Evolutionary conservation across 2,329 filamentous ascomycete genomes (phyloP), one percentile per base, ranked within the genome.

Genomic region (Monosporascus sp.): DNA sequence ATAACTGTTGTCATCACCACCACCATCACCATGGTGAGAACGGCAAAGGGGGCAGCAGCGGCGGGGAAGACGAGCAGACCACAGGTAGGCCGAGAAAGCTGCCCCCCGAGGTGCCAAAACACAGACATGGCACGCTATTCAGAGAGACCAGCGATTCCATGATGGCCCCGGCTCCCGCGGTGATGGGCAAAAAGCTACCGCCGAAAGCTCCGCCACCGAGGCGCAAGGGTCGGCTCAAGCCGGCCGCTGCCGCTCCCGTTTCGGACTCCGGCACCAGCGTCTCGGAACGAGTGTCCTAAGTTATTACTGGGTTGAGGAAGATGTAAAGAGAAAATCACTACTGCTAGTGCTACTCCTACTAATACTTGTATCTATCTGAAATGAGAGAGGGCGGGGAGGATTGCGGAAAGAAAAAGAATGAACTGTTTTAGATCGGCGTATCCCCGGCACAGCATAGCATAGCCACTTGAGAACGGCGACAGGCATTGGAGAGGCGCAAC

Each of bases 71-170:
- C 31, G 31, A 14, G 9, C 31, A 14, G n/a, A 64, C 54, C 35
- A 49, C 52, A 11, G 52, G 64, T 31, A 72, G 68, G 54, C 61
- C 72, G 7, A 80, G 76, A 64, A 80, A 76, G 60, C 72, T 72
- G 2, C 66, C 81, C 5, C 81, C 81, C 2, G 76, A 74, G 47
- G 78, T 85, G 20, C 81, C 81, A 2, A 80, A 72, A 60, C 80
- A 84, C 56, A 72, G 78, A 2, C 80, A 84, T 54, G 81, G 81
- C 7, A 67, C 74, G 5, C 78, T 77, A 2, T 65, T 46, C 43
- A 70, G 48, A 63, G 60, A 40, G 50, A 62, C 27, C 54, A 52
- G 52, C 60, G 37, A 45, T 52, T 35, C 46, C 58, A 51, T 48
- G 59, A 55, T 27, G 44, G 51, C 19, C 52, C 48, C 24, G 53